These are phyloP conservation scores for Amyloporia xantha DNA, from an alignment of 768 basidiomycete species.

Conservation along the genomic window DNA sequence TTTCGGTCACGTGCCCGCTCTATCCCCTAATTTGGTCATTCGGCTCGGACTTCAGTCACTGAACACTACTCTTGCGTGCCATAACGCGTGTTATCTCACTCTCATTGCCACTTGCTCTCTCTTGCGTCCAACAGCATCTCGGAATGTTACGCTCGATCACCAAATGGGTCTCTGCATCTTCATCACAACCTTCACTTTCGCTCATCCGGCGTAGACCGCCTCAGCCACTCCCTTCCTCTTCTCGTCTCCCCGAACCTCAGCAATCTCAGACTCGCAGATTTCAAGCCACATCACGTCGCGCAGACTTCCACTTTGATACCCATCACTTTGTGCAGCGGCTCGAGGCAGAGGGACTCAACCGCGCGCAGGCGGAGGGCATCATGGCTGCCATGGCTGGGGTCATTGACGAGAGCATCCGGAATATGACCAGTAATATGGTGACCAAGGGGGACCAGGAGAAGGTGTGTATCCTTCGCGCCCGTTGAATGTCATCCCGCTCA, in stretches of 20 bases:
- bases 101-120: not conserved
- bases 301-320: conserved; percentile 87
- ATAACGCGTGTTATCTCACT: not conserved
- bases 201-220: conserved; percentile 2
- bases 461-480: conserved; percentile 34
- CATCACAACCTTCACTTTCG: not conserved
- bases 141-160: not conserved
- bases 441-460: conserved; percentile 96
- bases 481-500: conserved; percentile 14
- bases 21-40: not conserved
- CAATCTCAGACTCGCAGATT: conserved; percentile 14
- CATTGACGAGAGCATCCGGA: conserved; percentile 92
- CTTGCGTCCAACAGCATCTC: not conserved
- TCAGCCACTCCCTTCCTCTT: conserved; percentile 3
- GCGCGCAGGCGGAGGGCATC: conserved; percentile 92
- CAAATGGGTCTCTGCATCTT: not conserved
- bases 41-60: not conserved
- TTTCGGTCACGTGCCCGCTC: not conserved
- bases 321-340: conserved; percentile 91
- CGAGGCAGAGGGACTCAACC: conserved; percentile 81
- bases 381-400: conserved; percentile 97
- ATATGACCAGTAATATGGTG: conserved; percentile 95
- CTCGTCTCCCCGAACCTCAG: not conserved
- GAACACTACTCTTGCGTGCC: not conserved
- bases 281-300: conserved; percentile 21